These are phyloP conservation scores for Anethum foeniculum DNA, from an alignment of 140 eudicot genomes.

Conservation along the genomic window DNA sequence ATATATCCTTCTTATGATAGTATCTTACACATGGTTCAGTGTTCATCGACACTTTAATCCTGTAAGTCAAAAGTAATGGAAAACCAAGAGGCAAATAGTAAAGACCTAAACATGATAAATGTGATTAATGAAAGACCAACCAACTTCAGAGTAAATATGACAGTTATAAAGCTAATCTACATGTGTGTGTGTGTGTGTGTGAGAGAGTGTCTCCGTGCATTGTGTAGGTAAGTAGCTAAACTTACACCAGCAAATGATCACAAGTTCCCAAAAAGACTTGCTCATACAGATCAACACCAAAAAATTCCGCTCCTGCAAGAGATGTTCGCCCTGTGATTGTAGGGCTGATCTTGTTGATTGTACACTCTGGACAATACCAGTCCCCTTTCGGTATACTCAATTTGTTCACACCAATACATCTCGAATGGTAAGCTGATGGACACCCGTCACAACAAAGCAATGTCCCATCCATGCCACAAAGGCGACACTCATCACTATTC, in stretches of 20 bases:
- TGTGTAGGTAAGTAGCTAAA: constrained; percentile 12
- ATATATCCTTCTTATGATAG: constrained; percentile 55
- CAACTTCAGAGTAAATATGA: background rate
- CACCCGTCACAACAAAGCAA: constrained; percentile 97
- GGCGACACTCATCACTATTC: constrained; percentile 88
- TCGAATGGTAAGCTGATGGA: constrained; percentile 88
- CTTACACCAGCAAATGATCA: constrained; percentile 88
- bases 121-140: background rate
- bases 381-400: constrained; percentile 60
- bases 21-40: constrained; percentile 45
- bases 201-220: background rate
- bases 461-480: constrained; percentile 97
- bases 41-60: constrained; percentile 46
- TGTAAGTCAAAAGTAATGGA: constrained; percentile 26
- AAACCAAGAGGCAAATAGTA: constrained; percentile 15
- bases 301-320: constrained; percentile 62
- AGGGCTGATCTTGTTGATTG: constrained; percentile 46
- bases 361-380: constrained; percentile 97
- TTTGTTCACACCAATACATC: constrained; percentile 83
- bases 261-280: constrained; percentile 83
- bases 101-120: constrained; percentile 3
- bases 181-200: background rate
- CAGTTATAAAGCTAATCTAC: background rate
- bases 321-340: constrained; percentile 46
- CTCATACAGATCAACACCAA: constrained; percentile 73